Conservation (phyloP, 116 monocot genomes). For the Posidonia oceanica region DNA sequence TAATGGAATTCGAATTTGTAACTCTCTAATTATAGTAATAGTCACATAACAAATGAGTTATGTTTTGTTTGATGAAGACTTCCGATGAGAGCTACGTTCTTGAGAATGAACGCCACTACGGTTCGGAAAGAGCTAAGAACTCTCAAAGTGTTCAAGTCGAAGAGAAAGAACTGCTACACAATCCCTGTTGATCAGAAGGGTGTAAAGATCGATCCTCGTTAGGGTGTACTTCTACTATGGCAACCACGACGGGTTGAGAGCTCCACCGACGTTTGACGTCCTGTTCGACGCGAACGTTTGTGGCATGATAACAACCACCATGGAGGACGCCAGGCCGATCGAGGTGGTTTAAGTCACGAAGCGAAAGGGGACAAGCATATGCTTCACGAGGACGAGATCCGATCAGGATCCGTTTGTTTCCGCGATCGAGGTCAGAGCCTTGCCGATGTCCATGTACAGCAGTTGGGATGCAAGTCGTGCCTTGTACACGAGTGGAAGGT, state of each 20-base stretch:
- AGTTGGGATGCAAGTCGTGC: background rate
- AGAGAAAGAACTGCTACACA: slow-evolving; percentile 13
- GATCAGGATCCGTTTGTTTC: slow-evolving; percentile 24
- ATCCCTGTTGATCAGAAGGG: slow-evolving; percentile 2
- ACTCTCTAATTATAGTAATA: too few relatives aligned
- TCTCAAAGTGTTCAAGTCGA: background rate
- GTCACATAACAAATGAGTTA: too few relatives aligned
- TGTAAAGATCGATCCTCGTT: slow-evolving; percentile 13
- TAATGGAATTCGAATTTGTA: too few relatives aligned
- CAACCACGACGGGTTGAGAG: slow-evolving; percentile 24
- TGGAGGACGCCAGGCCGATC: background rate
- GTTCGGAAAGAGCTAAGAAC: background rate
- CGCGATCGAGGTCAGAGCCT: slow-evolving; percentile 19
- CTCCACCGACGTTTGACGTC: slow-evolving; percentile 20
- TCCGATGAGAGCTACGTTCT: background rate
- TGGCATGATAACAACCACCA: slow-evolving; percentile 3
- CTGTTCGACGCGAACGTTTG: slow-evolving; percentile 22
- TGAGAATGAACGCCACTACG: background rate
- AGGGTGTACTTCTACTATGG: slow-evolving; percentile 30
- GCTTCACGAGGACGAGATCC: background rate
- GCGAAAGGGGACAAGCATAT: background rate
- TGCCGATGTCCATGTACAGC: background rate
- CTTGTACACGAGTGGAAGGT: background rate
- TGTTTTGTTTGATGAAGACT: too few relatives aligned
- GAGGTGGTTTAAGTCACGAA: slow-evolving; percentile 1